Evolutionary conservation across 352 stramenopile species (phyloP), one percentile per base, ranked within the genome.

Genomic region (Pythium pectinolyticum): DNA sequence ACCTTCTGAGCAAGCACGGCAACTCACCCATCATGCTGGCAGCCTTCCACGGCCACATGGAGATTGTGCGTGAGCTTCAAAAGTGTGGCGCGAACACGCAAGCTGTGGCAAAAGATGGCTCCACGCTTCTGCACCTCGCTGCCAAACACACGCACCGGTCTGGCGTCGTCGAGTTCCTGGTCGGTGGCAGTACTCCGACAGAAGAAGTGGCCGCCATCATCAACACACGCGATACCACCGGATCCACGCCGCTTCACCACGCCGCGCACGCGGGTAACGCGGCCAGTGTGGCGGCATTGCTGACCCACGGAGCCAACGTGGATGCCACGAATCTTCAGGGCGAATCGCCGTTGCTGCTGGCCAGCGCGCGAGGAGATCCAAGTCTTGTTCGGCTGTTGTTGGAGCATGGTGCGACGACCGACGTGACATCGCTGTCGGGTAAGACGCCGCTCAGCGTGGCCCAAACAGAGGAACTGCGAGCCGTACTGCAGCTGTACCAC

Each of bases 51-150:
- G 46, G 43, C 31, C 45, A 63, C 25, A 6, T 48, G 27, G 43
- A 43, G 0, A 34, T 47, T 24, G 56, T 63, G 11, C 24, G 15
- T 6, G 43, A 49, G 34, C 30, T 63, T 5, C 8, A 40, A 14
- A 22, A 22, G 1, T 15, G 9, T n/a, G 56, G 56, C 37, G 56
- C 47, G 2, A 30, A 34, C 39, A n/a, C 35, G 49, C 34, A 48
- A 39, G 27, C 30, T 50, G 4, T 34, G 5, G 43, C 45, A 10
- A 28, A 27, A 2, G 51, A 35, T 7, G 57, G 57, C 0, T 25
- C 46, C 7, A 57, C 45, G 8, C 30, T 63, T 4, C 24, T 63
- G 1, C 56, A 63, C 41, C 46, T 56, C 56, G 56, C 45, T 31
- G 56, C 41, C 19, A 35, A 7, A 43, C 17, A 43, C 5, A 45